phyloP scores from a whole-genome alignment of 768 basidiomycete species.

The Podaxis sp. region DNA sequence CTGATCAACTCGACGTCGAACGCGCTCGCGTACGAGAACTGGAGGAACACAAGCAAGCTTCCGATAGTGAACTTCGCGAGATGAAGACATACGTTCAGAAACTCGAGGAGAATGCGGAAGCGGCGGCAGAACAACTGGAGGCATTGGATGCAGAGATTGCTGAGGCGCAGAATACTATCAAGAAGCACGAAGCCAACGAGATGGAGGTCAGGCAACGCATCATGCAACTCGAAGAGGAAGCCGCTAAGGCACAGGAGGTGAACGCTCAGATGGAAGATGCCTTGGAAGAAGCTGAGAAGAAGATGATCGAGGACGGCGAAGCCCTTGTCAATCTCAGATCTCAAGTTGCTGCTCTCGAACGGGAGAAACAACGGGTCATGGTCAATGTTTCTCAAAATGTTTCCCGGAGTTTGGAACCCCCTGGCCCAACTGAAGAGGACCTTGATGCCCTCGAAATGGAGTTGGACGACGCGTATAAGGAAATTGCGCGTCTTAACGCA shows the following conservation, averaged over 20 bases:
- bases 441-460: slow-evolving; percentile 70
- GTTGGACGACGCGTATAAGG: slow-evolving; percentile 73
- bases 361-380: slow-evolving; percentile 43
- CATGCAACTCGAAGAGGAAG: slow-evolving; percentile 53
- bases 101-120: slow-evolving; percentile 59
- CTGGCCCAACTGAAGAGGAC: slow-evolving; percentile 50
- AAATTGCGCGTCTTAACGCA: slow-evolving; percentile 69
- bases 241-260: slow-evolving; percentile 52
- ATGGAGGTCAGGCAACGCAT: slow-evolving; percentile 44
- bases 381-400: slow-evolving; percentile 18
- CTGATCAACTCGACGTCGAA: slow-evolving; percentile 38
- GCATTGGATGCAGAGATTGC: slow-evolving; percentile 56
- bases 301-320: slow-evolving; percentile 64
- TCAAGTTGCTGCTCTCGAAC: slow-evolving; percentile 55
- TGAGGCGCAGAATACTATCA: slow-evolving; percentile 34
- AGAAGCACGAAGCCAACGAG: slow-evolving; percentile 34
- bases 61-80: slow-evolving; percentile 47
- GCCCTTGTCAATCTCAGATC: slow-evolving; percentile 48
- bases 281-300: slow-evolving; percentile 69
- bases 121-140: slow-evolving; percentile 52
- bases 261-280: slow-evolving; percentile 74
- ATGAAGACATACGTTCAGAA: slow-evolving; percentile 54
- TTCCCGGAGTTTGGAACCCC: slow-evolving; percentile 11
- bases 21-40: slow-evolving; percentile 27
- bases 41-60: slow-evolving; percentile 35